phyloP scores from a whole-genome alignment of 164 flowering plant species.

The Taxillus chinensis region DNA sequence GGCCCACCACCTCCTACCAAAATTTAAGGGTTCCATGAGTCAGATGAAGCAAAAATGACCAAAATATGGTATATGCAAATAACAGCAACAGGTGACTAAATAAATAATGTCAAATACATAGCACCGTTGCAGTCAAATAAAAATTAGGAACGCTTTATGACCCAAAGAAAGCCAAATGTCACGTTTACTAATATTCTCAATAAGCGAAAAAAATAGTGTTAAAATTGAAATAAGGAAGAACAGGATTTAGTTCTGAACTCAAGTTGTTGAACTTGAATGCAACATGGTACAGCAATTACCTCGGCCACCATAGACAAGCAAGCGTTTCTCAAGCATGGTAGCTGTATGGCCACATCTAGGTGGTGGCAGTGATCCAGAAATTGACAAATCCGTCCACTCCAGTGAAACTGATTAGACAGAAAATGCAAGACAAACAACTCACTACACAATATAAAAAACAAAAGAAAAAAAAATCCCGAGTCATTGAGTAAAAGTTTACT shows the following conservation, averaged over 20 bases:
- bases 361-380: slow-evolving; percentile 75
- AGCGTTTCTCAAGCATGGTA: slow-evolving; percentile 89
- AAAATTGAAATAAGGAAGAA: no score
- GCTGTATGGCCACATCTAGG: slow-evolving; percentile 98
- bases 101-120: no score
- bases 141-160: no score
- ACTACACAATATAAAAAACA: neutral
- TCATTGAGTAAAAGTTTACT: slow-evolving; percentile 37
- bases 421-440: slow-evolving; percentile 7
- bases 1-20: slow-evolving; percentile 89
- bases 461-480: neutral
- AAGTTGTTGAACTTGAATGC: no score
- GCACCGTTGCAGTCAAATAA: no score
- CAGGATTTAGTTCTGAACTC: no score
- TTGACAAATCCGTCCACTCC: slow-evolving; percentile 84
- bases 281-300: slow-evolving; percentile 30
- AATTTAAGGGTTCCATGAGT: slow-evolving; percentile 8
- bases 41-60: neutral
- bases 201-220: no score
- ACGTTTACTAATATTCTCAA: no score
- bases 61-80: neutral
- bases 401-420: slow-evolving; percentile 59
- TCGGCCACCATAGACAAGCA: slow-evolving; percentile 95
- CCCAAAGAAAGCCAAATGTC: no score
- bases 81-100: neutral